Base-by-base conservation (phyloP, 2,329 filamentous ascomycete species). In the Incumbomyces lentus region DNA sequence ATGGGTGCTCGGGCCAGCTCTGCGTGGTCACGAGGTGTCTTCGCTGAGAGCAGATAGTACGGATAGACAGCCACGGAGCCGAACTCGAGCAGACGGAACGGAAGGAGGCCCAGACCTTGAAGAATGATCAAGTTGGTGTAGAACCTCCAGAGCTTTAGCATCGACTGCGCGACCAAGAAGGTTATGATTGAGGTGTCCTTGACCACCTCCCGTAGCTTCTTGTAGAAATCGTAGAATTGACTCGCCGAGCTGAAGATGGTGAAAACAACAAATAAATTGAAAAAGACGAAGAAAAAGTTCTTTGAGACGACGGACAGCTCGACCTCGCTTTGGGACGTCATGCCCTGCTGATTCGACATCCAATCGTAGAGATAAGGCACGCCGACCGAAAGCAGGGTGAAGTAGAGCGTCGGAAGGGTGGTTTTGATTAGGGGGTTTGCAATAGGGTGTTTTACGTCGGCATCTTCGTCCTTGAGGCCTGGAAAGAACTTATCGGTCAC, bases 211-310 rank as follows among this genome's bases (percentile, higher is more conserved):
- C 79, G 79, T 39, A 96, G 72, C 19, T 71, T 68, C 47, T 76
- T 67, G 59, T 75, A 73, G 44, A 84, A 76, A 30, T 73, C 71
- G 65, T 80, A 80, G 59, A 95, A 85, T 45, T 82, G 79, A 33
- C 83, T 79, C 1, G 79, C 86, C 3, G 88, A 87, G 45, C 84
- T 85, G 38, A 94, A 85, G 19, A 92, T 76, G 1, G 90, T 93
- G 63, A 96, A 95, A 37, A 96, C 79, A 42, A 96, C 77, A 67
- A 98, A 98, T 48, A 96, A 86, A 67, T 98, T 98, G 77, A 98
- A 96, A 66, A 98, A 98, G 8, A 85, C 89, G 63, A 98, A 98
- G 73, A 96, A 95, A 68, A 96, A 98, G 65, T 96, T 98, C 69
- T 98, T 98, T 45, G 87, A 95, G 54, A 98, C 90, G 37, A 93